Evolutionary conservation across 108 stramenopile species (phyloP), one percentile per base, ranked within the genome.

Genomic region (Mayamaea pseudoterrestris): DNA sequence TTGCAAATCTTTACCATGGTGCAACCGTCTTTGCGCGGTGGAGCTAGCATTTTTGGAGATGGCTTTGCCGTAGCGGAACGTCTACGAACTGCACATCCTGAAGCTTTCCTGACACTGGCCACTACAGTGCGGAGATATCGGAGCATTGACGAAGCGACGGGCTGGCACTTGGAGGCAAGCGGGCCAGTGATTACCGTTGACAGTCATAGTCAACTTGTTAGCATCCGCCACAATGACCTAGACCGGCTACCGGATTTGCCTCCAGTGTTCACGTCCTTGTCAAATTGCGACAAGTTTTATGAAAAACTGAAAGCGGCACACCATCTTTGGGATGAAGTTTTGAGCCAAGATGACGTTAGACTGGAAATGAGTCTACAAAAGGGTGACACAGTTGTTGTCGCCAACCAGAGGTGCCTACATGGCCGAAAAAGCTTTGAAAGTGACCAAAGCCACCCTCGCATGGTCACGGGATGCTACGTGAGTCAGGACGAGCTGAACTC

Each of bases 1-100:
- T 65, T 82, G 37, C 87, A 90, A 53, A 78, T 90, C 22, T 90
- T 90, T 47, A 76, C 80, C 41, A 83, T 90, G 81, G 74, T 75
- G 3, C 66, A 67, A 37, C 87, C 82, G 39, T 82, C 86, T 11
- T 22, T 27, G 3, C 27, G 47, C 5, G 77, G 72, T 27, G 73
- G 69, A 28, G 72, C 71, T 42, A 70, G 62, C 30, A 51, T 83
- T 3, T 76, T 76, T 50, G 62, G 62, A 3, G 86, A 89, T 63
- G 86, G 82, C 7, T 74, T 90, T 57, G 80, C 80, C 0, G 70
- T 70, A 21, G 80, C 78, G 2, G 60, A 66, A 31, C 47, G 53
- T 27, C 50, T 90, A 3, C 47, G 57, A 43, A 22, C 14, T 6
- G 55, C 55, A 35, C 46, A 78, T 47, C 80, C 82, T 18, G 51